phyloP scores from a whole-genome alignment of 768 basidiomycete species.

The Psilocybe sp. region DNA sequence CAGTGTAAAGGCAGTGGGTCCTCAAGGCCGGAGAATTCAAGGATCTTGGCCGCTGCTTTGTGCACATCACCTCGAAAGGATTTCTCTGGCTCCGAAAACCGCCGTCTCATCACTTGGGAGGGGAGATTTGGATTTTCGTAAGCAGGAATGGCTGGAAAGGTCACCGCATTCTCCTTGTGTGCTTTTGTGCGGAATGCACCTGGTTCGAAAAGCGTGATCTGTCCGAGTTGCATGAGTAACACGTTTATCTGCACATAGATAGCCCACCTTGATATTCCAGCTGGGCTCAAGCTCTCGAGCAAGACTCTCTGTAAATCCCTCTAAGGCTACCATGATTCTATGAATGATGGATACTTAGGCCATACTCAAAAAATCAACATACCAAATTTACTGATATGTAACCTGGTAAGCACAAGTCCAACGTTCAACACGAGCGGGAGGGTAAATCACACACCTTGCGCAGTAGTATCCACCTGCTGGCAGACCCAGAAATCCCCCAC shows the following conservation, averaged over 20 bases:
- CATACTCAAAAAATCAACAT: neutral
- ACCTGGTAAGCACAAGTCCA: neutral
- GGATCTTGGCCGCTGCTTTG: no score
- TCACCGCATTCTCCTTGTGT: neutral
- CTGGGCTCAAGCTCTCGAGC: neutral
- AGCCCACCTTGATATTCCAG: neutral
- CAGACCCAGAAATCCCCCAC: conserved; percentile 22
- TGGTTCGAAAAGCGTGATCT: neutral
- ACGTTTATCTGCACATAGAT: no score
- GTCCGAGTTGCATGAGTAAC: no score
- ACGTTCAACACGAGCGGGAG: neutral
- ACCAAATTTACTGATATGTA: neutral
- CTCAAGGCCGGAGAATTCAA: no score
- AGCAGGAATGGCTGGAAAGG: no score
- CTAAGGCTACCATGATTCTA: neutral
- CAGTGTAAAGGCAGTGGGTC: no score
- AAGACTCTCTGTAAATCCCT: neutral
- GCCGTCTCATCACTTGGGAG: no score
- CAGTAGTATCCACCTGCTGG: conserved; percentile 26
- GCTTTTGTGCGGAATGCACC: neutral
- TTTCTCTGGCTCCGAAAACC: no score
- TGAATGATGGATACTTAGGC: neutral
- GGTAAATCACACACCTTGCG: conserved; percentile 11
- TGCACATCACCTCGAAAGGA: no score
- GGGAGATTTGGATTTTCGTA: no score